Base-by-base conservation (phyloP, 495 filamentous ascomycete genomes). In the Neurospora sp. region DNA sequence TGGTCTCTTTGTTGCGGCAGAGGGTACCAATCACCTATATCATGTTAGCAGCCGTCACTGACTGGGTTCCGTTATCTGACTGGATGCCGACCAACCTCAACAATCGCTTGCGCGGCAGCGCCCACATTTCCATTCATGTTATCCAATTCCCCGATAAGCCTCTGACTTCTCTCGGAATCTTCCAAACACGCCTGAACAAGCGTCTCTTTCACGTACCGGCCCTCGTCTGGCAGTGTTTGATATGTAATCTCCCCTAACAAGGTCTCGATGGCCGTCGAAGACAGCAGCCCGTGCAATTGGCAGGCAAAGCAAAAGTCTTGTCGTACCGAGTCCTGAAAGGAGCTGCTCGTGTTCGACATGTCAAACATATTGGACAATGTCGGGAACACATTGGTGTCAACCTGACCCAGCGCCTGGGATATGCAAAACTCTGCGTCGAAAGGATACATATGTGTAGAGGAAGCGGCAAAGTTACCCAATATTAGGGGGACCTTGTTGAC, bases 61-160 rank as follows among this genome's bases (percentile, higher is more conserved):
- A 3, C 38, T 48, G 7, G 18, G 37, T n/a, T 20, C 12, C 39
- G n/a, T 9, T 12, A n/a, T 69, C 2, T 23, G 12, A 7, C 38
- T 11, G 14, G 73, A 27, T 9, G 39, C 42, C 39, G 8, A 76
- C 78, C 71, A 82, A 94, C 92, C 84, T 97, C 93, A 39, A 91
- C 89, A 20, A 98, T 85, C 9, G 94, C 93, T 59, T 89, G 89
- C 35, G 92, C 93, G 39, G 96, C 93, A 3, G 95, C 94, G 23
- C 93, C 96, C 2, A 93, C 92, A 82, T 99, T 98, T 0, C 96
- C 96, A 78, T 97, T 93, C 86, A 97, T 93, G n/a, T 90, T 91
- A 74, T 97, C 94, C 72, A 98, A 86, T 77, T 97, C 93, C 35
- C 81, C 81, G 38, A 97, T 89, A 39, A 97, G 84, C 73, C 89